phyloP scores from a whole-genome alignment of 768 basidiomycete genomes.

The Chalciporus sphaerocephalus region DNA sequence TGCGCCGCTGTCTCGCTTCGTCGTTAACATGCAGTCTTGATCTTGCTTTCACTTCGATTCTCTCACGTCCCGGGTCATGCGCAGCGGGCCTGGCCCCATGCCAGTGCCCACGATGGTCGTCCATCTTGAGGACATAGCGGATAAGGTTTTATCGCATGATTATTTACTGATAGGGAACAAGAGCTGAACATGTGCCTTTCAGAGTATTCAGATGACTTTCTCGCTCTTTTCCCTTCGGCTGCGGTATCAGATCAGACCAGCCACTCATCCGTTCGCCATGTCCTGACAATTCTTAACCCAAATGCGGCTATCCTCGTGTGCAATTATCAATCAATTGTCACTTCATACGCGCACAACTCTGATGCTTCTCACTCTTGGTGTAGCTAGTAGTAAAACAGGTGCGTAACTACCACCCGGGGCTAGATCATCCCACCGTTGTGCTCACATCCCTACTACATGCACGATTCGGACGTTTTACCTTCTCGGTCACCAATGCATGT shows the following conservation, averaged over 20 bases:
- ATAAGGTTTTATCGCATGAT: constrained; percentile 20
- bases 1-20: neutral
- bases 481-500: neutral
- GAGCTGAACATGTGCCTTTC: constrained; percentile 16
- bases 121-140: constrained; percentile 8
- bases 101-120: constrained; percentile 17
- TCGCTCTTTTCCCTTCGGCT: neutral
- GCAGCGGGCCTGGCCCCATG: constrained; percentile 4
- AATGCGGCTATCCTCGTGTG: constrained; percentile 2
- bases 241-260: constrained; percentile 6
- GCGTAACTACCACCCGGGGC: neutral
- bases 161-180: constrained; percentile 14
- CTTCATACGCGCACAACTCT: neutral
- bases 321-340: neutral
- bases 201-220: constrained; percentile 7
- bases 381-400: neutral
- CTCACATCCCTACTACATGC: neutral
- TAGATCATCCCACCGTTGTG: neutral
- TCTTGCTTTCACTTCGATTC: constrained; percentile 6
- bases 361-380: neutral
- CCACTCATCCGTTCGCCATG: neutral
- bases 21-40: neutral
- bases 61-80: constrained; percentile 17
- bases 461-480: neutral
- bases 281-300: constrained; percentile 9